These are phyloP conservation scores for Drosera capensis DNA, from an alignment of 148 eudicot species.

Conservation along the genomic window DNA sequence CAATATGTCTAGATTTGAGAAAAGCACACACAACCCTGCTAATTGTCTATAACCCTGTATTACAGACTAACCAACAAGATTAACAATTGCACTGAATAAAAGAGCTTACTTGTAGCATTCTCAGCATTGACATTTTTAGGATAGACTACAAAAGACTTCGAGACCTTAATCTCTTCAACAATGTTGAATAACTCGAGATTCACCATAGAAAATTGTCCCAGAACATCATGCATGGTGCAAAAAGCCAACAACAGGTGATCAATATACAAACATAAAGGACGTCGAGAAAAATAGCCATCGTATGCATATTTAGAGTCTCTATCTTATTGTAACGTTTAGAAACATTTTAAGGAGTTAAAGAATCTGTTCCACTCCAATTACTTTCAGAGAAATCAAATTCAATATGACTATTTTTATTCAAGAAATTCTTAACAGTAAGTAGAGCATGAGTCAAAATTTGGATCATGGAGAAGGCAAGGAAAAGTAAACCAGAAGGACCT, in stretches of 20 bases:
- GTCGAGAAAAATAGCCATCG: background rate
- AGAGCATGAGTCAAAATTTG: no score
- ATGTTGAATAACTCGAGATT: conserved; percentile 85
- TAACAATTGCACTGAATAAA: background rate
- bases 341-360: no score
- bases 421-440: no score
- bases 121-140: conserved; percentile 90
- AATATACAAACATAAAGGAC: conserved; percentile 2
- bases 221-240: conserved; percentile 60
- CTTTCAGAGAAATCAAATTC: no score
- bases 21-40: no score
- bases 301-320: background rate
- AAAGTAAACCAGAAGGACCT: no score
- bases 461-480: no score
- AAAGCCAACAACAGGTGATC: background rate
- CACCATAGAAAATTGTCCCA: conserved; percentile 93
- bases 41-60: background rate
- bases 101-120: conserved; percentile 59
- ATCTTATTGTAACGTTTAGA: background rate
- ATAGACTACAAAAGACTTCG: conserved; percentile 90
- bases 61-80: background rate
- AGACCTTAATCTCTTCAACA: conserved; percentile 87
- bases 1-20: no score
- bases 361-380: no score
- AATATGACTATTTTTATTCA: no score